Evolutionary conservation across 1,139 yeast genomes (phyloP).

Genomic region (Blastobotrys petasosporus): DNA sequence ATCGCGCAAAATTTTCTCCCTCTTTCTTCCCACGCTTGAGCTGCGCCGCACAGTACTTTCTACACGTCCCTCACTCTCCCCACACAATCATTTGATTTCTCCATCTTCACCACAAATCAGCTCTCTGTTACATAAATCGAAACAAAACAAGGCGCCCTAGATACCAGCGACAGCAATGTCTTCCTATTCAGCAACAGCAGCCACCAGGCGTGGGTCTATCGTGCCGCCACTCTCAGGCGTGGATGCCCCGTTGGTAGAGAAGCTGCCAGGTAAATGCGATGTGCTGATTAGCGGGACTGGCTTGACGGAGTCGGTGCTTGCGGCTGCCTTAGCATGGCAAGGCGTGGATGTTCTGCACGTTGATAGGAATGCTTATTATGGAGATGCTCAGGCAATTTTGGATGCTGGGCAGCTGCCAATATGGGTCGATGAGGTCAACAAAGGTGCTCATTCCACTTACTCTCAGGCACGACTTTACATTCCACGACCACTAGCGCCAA

Average conservation of each 20-base stretch:
- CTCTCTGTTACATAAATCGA: too few species aligned
- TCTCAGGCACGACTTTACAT: constrained; percentile 48
- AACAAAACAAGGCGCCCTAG: too few species aligned
- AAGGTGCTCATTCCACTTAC: constrained; percentile 15
- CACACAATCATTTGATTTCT: too few species aligned
- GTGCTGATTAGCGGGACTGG: constrained; percentile 93
- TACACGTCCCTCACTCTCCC: too few species aligned
- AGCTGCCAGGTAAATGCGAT: constrained; percentile 48
- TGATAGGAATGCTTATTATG: constrained; percentile 77
- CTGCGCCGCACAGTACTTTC: too few species aligned
- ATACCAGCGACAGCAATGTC: constrained; percentile 26
- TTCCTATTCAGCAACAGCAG: constrained; percentile 37
- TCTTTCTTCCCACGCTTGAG: too few species aligned
- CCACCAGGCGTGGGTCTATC: constrained; percentile 56
- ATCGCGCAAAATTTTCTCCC: too few species aligned
- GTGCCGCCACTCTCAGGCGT: constrained; percentile 80
- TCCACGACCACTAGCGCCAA: constrained; percentile 55
- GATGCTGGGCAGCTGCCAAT: constrained; percentile 76
- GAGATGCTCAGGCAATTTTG: constrained; percentile 79
- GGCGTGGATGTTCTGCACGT: constrained; percentile 87
- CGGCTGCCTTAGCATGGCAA: constrained; percentile 96
- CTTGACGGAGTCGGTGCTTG: constrained; percentile 75
- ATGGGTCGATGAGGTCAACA: constrained; percentile 66
- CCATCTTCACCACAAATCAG: too few species aligned
- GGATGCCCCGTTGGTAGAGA: constrained; percentile 50